Conservation (phyloP, 2,329 filamentous ascomycete species). For the Microsporum audouinii region DNA sequence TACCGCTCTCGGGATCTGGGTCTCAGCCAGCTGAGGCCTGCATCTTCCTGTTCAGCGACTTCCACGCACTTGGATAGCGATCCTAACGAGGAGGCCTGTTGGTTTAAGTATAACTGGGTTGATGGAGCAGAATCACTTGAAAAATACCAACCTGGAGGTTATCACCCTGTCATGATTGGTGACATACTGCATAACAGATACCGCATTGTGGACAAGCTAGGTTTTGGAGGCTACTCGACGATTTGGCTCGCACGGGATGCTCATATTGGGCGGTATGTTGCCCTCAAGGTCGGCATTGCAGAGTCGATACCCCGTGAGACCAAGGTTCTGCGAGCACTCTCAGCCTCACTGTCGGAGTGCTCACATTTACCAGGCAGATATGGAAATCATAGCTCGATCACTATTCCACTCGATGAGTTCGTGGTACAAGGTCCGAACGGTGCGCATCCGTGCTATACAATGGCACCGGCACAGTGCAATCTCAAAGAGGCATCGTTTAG, state of each 20-base stretch:
- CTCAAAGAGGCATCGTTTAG: constrained; percentile 17
- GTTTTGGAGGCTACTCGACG: constrained; percentile 33
- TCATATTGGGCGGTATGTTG: constrained; percentile 19
- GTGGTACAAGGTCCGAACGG: constrained; percentile 16
- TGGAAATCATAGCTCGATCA: constrained; percentile 2
- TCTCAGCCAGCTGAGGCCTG: background rate
- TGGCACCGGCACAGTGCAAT: constrained; percentile 15
- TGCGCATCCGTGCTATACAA: constrained; percentile 16
- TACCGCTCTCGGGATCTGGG: no score
- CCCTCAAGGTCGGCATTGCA: constrained; percentile 22
- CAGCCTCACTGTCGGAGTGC: background rate
- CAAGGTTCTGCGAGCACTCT: constrained; percentile 18
- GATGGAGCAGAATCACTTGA: constrained; percentile 23
- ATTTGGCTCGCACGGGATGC: constrained; percentile 33
- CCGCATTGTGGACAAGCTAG: constrained; percentile 33
- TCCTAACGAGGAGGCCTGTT: no score
- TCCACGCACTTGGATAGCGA: no score
- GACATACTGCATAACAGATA: constrained; percentile 26
- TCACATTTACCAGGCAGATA: background rate
- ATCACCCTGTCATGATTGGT: constrained; percentile 27
- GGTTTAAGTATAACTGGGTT: constrained; percentile 20
- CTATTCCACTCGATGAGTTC: constrained; percentile 14
- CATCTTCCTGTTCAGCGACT: background rate
- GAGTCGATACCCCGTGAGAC: constrained; percentile 15
- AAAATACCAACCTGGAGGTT: constrained; percentile 24